phyloP scores from a whole-genome alignment of 495 filamentous ascomycete species.

The Oidiodendron maius region DNA sequence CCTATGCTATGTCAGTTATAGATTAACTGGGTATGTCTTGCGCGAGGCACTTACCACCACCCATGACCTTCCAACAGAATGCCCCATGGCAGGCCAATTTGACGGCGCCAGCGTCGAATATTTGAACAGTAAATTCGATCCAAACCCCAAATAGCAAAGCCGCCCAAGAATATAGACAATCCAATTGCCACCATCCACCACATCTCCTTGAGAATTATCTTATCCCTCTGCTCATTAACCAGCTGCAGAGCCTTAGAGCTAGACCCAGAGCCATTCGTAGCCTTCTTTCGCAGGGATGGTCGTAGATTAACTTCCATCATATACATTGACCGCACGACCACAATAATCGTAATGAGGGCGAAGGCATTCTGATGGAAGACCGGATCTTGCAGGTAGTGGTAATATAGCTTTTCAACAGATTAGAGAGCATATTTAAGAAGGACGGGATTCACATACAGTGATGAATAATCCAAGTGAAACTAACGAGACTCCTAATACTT shows the following conservation, averaged over 20 bases:
- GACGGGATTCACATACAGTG: constrained; percentile 41
- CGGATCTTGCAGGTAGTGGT: constrained; percentile 90
- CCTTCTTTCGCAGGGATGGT: constrained; percentile 43
- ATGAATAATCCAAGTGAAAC: constrained; percentile 67
- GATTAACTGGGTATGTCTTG: background rate
- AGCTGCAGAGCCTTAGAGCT: constrained; percentile 15
- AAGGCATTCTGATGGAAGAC: constrained; percentile 90
- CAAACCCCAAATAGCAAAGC: constrained; percentile 82
- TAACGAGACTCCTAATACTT: constrained; percentile 55
- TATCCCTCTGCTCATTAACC: constrained; percentile 32
- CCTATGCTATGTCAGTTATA: constrained; percentile 18
- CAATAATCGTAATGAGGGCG: constrained; percentile 67
- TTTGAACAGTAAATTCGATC: constrained; percentile 76
- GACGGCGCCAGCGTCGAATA: constrained; percentile 64
- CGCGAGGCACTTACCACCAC: constrained; percentile 73
- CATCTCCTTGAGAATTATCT: constrained; percentile 58
- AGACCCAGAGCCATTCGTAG: constrained; percentile 19
- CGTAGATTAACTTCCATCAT: constrained; percentile 82
- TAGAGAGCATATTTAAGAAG: constrained; percentile 10
- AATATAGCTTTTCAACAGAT: constrained; percentile 52
- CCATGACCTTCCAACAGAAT: constrained; percentile 88
- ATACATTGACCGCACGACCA: constrained; percentile 78
- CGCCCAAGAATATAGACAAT: constrained; percentile 70
- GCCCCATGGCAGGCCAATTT: constrained; percentile 83
- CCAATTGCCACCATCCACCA: constrained; percentile 62